Evolutionary conservation across 306 rosid genomes (phyloP).

Genomic region (Gillenia trifoliata): DNA sequence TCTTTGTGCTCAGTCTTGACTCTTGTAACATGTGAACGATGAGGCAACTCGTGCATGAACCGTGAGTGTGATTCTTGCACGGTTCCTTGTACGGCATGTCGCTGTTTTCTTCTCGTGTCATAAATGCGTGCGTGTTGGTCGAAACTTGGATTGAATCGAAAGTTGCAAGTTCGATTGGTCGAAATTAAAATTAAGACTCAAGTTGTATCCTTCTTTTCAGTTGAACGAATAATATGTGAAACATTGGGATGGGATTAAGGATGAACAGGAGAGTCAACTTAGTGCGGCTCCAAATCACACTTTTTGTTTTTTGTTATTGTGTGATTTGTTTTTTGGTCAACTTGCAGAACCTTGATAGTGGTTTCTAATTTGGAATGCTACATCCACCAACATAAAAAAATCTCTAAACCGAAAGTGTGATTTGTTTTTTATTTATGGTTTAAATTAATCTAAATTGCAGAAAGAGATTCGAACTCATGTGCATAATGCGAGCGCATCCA

Average conservation of each 20-base stretch:
- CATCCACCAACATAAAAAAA: not conserved
- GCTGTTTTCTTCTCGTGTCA: not conserved
- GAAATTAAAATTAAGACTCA: not conserved
- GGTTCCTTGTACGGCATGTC: not conserved
- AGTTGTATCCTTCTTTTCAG: not conserved
- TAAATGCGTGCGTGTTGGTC: not conserved
- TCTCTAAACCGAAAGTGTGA: too few species aligned
- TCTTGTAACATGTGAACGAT: not conserved
- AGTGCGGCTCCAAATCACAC: too few species aligned
- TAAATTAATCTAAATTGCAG: too few species aligned
- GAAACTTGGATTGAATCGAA: not conserved
- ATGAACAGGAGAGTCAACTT: conserved; percentile 9
- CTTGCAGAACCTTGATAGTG: conserved; percentile 10
- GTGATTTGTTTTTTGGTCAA: conserved; percentile 16
- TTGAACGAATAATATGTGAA: not conserved
- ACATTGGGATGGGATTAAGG: not conserved
- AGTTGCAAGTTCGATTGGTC: not conserved
- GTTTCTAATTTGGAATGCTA: not conserved
- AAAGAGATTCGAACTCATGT: not conserved
- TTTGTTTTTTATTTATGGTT: not conserved
- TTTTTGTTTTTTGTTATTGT: conserved; percentile 1
- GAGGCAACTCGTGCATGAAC: not conserved
- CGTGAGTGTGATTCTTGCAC: not conserved
- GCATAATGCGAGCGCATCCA: too few species aligned
- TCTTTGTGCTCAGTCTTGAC: not conserved